Percentiles rank a stretch among this genome's conserved stretches.
These are phyloP conservation scores for Termitomyces sp. DNA, from an alignment of 768 basidiomycete species.

Conservation along the genomic window DNA sequence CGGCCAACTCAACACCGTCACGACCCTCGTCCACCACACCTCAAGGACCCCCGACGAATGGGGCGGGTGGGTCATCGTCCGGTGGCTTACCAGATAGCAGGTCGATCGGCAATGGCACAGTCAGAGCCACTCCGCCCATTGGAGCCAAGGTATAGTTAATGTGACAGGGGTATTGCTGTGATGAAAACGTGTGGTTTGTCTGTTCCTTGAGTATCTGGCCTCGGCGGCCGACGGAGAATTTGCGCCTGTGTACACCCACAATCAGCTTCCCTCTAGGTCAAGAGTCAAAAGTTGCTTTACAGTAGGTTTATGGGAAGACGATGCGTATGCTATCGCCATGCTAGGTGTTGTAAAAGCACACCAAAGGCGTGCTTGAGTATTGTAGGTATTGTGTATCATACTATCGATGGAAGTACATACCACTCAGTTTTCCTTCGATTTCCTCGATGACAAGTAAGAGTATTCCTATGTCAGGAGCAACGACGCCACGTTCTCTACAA, in stretches of 20 bases:
- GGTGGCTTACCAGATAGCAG: constrained; percentile 14
- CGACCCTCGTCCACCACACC: constrained; percentile 28
- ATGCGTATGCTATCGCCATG: constrained; percentile 75
- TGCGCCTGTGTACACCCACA: constrained; percentile 24
- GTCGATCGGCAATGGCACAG: constrained; percentile 13
- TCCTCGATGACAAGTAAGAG: constrained; percentile 53
- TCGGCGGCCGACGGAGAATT: constrained; percentile 36
- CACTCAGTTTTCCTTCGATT: constrained; percentile 13
- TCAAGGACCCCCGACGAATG: constrained; percentile 19
- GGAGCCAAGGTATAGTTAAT: constrained; percentile 10
- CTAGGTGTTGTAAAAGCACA: constrained; percentile 81
- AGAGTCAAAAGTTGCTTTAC: constrained; percentile 28
- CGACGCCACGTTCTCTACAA: constrained; percentile 32
- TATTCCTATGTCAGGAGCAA: constrained; percentile 53
- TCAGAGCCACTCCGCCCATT: constrained; percentile 8
- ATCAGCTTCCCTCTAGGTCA: neutral
- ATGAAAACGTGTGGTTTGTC: constrained; percentile 47
- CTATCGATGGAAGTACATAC: constrained; percentile 9
- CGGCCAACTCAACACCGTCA: constrained; percentile 20
- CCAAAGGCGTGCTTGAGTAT: constrained; percentile 61
- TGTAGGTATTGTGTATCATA: neutral
- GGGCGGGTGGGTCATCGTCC: constrained; percentile 1
- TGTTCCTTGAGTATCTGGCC: constrained; percentile 7
- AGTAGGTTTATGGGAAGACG: constrained; percentile 51
- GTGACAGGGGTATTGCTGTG: constrained; percentile 43